Evolutionary conservation across 1,139 yeast genomes (phyloP).

Genomic region (Lodderomyces pseudojiufengensis): DNA sequence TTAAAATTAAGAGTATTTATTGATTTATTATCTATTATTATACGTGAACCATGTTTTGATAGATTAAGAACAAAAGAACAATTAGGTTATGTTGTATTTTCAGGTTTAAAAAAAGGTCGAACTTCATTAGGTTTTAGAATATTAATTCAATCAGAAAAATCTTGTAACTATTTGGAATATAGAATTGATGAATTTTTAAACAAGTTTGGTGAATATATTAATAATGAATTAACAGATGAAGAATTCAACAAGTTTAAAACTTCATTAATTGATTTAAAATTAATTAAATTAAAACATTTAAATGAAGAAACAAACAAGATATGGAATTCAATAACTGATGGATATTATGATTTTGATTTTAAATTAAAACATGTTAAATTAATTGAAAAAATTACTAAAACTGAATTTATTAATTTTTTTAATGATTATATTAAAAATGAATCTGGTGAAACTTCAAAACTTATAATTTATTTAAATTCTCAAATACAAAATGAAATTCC

Average conservation of each 20-base stretch:
- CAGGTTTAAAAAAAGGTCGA: constrained; percentile 65
- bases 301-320: constrained; percentile 68
- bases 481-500: constrained; percentile 36
- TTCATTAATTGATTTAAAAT: constrained; percentile 62
- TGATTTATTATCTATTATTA: constrained; percentile 66
- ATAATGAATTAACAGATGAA: constrained; percentile 45
- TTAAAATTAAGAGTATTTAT: constrained; percentile 41
- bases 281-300: constrained; percentile 72
- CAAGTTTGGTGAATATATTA: constrained; percentile 34
- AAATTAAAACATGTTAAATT: constrained; percentile 55
- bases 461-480: constrained; percentile 69
- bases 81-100: constrained; percentile 77
- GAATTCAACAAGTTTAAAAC: constrained; percentile 67
- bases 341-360: constrained; percentile 70
- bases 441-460: constrained; percentile 33
- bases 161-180: constrained; percentile 68
- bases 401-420: constrained; percentile 57
- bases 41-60: constrained; percentile 85
- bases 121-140: constrained; percentile 75
- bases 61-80: constrained; percentile 91
- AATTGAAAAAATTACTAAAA: constrained; percentile 50
- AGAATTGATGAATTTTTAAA: constrained; percentile 68
- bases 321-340: constrained; percentile 66
- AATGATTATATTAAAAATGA: constrained; percentile 33
- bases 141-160: constrained; percentile 81